phyloP scores from a whole-genome alignment of 73 alveolate species.

The Tetrahymena elliotti region DNA sequence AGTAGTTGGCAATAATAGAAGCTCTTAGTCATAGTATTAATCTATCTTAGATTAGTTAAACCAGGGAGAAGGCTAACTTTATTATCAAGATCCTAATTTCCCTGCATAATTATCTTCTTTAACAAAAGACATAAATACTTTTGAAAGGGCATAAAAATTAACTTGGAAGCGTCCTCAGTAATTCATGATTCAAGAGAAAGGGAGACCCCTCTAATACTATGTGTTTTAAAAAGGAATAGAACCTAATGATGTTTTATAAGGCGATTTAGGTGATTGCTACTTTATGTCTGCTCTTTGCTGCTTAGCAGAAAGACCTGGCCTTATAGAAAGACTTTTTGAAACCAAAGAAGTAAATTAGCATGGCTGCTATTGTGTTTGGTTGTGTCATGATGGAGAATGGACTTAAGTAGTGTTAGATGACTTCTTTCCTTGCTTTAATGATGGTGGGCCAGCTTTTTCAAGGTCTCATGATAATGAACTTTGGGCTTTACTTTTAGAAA shows the following conservation, averaged over 20 bases:
- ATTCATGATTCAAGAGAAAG: slow-evolving; percentile 36
- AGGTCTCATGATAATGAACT: slow-evolving; percentile 65
- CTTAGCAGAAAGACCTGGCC: slow-evolving; percentile 67
- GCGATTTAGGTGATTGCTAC: slow-evolving; percentile 82
- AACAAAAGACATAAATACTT: not conserved
- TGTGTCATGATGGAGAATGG: slow-evolving; percentile 85
- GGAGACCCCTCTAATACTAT: not conserved
- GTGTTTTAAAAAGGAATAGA: slow-evolving; percentile 45
- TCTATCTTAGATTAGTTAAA: not conserved
- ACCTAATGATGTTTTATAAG: slow-evolving; percentile 70
- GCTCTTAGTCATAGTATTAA: not conserved
- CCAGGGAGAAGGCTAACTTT: not conserved
- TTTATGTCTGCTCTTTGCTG: slow-evolving; percentile 68
- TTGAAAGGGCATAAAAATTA: slow-evolving; percentile 2
- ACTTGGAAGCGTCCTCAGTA: slow-evolving; percentile 61
- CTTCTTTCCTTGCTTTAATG: slow-evolving; percentile 66
- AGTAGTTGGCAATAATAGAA: not conserved
- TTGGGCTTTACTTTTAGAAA: slow-evolving; percentile 79
- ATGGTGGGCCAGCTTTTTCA: slow-evolving; percentile 81
- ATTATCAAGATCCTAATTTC: not conserved
- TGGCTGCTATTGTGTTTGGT: slow-evolving; percentile 46
- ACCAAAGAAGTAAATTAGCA: slow-evolving; percentile 45
- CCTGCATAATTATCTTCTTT: not conserved
- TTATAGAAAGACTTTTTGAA: slow-evolving; percentile 46
- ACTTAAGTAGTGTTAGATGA: slow-evolving; percentile 83